phyloP scores from a whole-genome alignment of 495 filamentous ascomycete species.

The Lentithecium fluviatile region DNA sequence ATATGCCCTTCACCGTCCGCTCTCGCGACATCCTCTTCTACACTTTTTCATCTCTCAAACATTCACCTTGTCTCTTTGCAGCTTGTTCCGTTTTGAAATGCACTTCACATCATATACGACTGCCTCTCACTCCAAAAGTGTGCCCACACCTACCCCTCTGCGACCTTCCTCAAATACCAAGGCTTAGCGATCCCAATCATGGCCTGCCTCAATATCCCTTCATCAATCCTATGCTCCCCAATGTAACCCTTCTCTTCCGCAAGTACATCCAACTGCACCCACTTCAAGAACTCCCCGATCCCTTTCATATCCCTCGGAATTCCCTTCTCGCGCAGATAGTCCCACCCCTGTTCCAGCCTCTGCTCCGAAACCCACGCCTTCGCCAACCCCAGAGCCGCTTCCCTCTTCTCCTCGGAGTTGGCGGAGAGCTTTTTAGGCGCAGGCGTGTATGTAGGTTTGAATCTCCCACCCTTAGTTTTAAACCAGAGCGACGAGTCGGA shows the following conservation, averaged over 20 bases:
- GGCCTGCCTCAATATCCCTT: constrained; percentile 12
- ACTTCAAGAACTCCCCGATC: constrained; percentile 21
- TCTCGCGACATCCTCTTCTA: neutral
- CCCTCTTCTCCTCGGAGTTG: constrained; percentile 6
- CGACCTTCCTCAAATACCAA: constrained; percentile 15
- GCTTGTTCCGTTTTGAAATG: too few species aligned
- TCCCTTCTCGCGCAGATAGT: constrained; percentile 36
- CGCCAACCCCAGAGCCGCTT: constrained; percentile 30
- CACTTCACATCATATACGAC: too few species aligned
- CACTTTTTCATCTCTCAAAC: neutral
- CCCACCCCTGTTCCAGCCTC: constrained; percentile 42
- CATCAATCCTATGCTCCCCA: constrained; percentile 12
- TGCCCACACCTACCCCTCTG: neutral
- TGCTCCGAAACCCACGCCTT: constrained; percentile 22
- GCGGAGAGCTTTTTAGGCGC: constrained; percentile 20
- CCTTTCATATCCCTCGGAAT: constrained; percentile 13
- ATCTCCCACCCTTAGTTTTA: constrained; percentile 41
- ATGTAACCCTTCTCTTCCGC: constrained; percentile 25
- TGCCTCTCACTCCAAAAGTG: too few species aligned
- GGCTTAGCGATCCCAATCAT: constrained; percentile 24
- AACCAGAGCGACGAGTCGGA: constrained; percentile 35
- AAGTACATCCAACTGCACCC: constrained; percentile 20
- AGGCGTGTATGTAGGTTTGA: constrained; percentile 27
- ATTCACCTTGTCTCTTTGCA: too few species aligned
- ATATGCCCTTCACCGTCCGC: neutral